A percentile compares a stretch with the other conserved stretches of the same genome.
Conservation (phyloP, 192 early-diverging fungal species). For the Coemansia reversa region DNA sequence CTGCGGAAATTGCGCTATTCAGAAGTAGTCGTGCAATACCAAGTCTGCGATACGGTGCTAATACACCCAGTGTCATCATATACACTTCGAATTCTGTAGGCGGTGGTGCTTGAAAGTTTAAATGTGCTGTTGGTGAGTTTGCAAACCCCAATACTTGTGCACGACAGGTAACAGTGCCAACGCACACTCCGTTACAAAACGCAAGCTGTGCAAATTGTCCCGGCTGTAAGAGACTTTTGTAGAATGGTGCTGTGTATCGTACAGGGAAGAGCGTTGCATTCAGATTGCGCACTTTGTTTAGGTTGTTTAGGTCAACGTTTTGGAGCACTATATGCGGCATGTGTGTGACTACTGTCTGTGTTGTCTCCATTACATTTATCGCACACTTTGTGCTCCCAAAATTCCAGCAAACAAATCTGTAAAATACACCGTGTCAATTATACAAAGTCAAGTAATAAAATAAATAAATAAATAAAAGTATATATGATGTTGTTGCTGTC, state of each 20-base stretch:
- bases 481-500: no score
- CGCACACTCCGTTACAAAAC: conserved; percentile 63
- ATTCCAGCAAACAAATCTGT: no score
- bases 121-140: not conserved
- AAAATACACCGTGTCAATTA: no score
- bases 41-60: conserved; percentile 77
- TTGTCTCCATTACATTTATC: not conserved
- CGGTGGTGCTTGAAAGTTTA: conserved; percentile 20
- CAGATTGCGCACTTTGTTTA: conserved; percentile 69
- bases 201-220: conserved; percentile 72
- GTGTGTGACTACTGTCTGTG: not conserved
- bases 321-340: not conserved
- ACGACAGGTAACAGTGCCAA: conserved; percentile 86
- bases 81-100: conserved; percentile 57
- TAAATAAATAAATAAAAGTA: no score
- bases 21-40: conserved; percentile 73
- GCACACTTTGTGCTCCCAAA: not conserved
- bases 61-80: conserved; percentile 92
- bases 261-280: conserved; percentile 88
- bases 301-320: conserved; percentile 37
- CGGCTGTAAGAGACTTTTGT: conserved; percentile 65
- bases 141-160: conserved; percentile 59
- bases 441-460: no score
- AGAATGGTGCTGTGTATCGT: conserved; percentile 75
- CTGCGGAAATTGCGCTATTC: conserved; percentile 47